Evolutionary conservation across 345 rosid genomes (phyloP), one percentile per base, ranked within the genome.

Genomic region (Acer negundo): DNA sequence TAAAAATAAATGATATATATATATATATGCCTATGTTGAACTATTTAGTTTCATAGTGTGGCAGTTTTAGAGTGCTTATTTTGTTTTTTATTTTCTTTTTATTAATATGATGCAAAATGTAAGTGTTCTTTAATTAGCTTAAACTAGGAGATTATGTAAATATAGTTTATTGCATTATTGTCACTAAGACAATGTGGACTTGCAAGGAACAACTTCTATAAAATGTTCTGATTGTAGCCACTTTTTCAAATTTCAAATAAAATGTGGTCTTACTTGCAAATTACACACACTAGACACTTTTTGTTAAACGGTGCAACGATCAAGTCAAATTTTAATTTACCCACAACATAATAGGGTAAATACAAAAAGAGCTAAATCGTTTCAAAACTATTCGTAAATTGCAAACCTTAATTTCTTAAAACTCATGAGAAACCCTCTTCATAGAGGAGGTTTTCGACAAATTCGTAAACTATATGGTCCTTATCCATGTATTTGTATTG

Each of bases 81-180:
- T 38, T 51, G 12, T 68, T n/a, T 23, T 20, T 51, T 74, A 6
- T 73, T 72, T 46, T 49, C 8, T 72, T 46, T 49, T 12, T 72
- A 46, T 17, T 19, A 11, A 38, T 70, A 66, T 62, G 23, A 74
- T 76, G 59, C 46, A 62, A 28, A 28, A 47, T 65, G 28, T 22
- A 64, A 67, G 20, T 73, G 62, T 61, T 73, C 11, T 53, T 73
- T 69, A 35, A 35, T 35, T 35, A 53, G 62, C 62, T 78, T 78
- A 3, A 73, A 78, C n/a, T 74, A 74, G 69, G 10, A n/a, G n/a
- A 35, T 35, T 6, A 42, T 80, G 80, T 86, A 76, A 69, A 78
- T 84, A 67, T 68, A 53, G 38, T 51, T 69, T 10, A 51, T 66
- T 38, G 56, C 69, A 65, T 65, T 65, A 22, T 46, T 72, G 11